Evolutionary conservation across 2,329 filamentous ascomycete genomes (phyloP).

Genomic region (Fusarium tjaetaba): DNA sequence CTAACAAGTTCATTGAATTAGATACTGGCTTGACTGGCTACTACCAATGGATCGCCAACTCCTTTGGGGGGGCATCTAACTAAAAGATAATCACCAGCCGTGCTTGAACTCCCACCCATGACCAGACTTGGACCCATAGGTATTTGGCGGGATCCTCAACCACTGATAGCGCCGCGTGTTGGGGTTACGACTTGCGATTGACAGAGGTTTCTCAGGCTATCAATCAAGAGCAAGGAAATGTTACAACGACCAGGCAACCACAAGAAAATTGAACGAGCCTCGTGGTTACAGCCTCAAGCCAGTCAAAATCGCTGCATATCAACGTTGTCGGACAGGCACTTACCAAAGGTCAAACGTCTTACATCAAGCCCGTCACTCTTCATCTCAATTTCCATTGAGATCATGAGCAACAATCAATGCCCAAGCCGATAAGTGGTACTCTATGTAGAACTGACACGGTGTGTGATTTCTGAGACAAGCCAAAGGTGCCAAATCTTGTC

Average conservation of each 20-base stretch:
- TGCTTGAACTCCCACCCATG: not conserved
- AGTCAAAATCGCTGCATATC: conserved; percentile 12
- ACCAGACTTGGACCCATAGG: not conserved
- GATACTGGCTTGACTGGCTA: not conserved
- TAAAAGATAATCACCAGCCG: not conserved
- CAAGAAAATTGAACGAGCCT: not conserved
- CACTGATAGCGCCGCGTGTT: conserved; percentile 35
- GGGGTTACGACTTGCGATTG: conserved; percentile 31
- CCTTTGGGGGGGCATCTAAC: not conserved
- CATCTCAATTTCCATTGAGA: conserved; percentile 1
- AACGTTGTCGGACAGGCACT: conserved; percentile 20
- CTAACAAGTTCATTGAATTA: not conserved
- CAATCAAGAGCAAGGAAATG: conserved; percentile 2
- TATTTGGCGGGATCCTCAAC: conserved; percentile 4
- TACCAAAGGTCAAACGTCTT: not conserved
- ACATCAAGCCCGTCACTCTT: not conserved
- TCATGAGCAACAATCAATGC: not conserved
- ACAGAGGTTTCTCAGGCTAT: conserved; percentile 21
- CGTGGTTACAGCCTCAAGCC: conserved; percentile 15
- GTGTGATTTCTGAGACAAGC: not conserved
- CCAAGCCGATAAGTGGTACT: not conserved
- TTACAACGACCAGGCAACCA: not conserved
- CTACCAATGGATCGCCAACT: conserved; percentile 20
- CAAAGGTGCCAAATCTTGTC: not conserved
- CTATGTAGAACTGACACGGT: not conserved